Evolutionary conservation across 1,139 yeast genomes (phyloP).

Genomic region (Yamadazyma songkhlaensis): DNA sequence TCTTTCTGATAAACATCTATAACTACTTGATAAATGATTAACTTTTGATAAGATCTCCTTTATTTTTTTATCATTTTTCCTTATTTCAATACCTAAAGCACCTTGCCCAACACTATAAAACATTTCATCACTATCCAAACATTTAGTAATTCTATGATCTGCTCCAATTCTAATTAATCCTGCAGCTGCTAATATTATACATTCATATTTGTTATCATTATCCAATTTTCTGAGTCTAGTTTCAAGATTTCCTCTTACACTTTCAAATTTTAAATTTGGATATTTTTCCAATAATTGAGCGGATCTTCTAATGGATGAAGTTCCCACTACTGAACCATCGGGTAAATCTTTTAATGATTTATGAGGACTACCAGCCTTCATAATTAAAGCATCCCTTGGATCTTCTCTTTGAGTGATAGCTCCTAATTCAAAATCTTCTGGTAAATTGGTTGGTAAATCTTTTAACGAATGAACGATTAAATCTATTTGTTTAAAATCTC

Average conservation of each 20-base stretch:
- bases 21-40: slow-evolving; percentile 64
- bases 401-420: slow-evolving; percentile 83
- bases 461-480: slow-evolving; percentile 90
- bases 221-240: slow-evolving; percentile 81
- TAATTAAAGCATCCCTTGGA: slow-evolving; percentile 91
- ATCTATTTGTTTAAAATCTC: slow-evolving; percentile 70
- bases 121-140: slow-evolving; percentile 78
- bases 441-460: slow-evolving; percentile 91
- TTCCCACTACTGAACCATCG: slow-evolving; percentile 83
- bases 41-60: slow-evolving; percentile 58
- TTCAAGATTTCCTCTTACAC: slow-evolving; percentile 84
- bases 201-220: slow-evolving; percentile 61
- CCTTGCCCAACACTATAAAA: slow-evolving; percentile 98
- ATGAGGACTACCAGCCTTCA: slow-evolving; percentile 67
- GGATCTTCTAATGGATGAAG: slow-evolving; percentile 89
- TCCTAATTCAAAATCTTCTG: slow-evolving; percentile 87
- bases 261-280: slow-evolving; percentile 51
- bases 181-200: slow-evolving; percentile 89
- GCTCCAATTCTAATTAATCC: slow-evolving; percentile 77
- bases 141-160: slow-evolving; percentile 66
- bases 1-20: slow-evolving; percentile 89
- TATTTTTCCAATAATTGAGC: slow-evolving; percentile 53
- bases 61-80: slow-evolving; percentile 62
- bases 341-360: slow-evolving; percentile 72
- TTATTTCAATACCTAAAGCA: slow-evolving; percentile 88